Evolutionary conservation across 441 rosid species (phyloP), one percentile per base, ranked within the genome.

Genomic region (Metrosideros polymorpha): DNA sequence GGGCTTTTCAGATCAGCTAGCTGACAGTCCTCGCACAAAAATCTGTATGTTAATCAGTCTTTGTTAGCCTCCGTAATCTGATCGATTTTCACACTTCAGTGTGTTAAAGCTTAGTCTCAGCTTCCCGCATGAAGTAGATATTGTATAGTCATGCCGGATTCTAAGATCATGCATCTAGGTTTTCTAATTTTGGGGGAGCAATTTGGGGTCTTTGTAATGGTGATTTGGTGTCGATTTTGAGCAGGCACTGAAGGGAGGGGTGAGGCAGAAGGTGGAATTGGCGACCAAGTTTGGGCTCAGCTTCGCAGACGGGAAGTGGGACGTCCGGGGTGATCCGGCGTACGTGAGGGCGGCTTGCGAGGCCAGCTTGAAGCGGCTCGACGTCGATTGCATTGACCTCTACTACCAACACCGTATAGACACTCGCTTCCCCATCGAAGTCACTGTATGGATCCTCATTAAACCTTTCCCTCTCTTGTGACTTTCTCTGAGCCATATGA

Each of bases 361-460:
- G 29, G 83, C 66, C 55, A 86, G 88, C 27, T 66, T 35, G 77
- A 66, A 66, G 77, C 4, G 45, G 27, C 77, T 66, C 0, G 15
- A 66, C 27, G 1, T 66, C 0, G 15, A 66, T 66, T 66, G 77
- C 45, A 35, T 66, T 8, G 8, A 35, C 77, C 77, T 66, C 77
- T 66, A 66, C 77, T 66, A 35, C 45, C 2, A 35, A 6, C 77
- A 66, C 4, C 45, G 27, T 3, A 10, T 35, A 1, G n/a, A 66
- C 27, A 66, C 15, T 9, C n/a, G 2, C 0, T 15, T 66, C 45
- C 77, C 77, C 77, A 66, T 66, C 2, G 8, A 66, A 66, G 27
- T 66, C 77, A 66, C 90, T 85, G 91, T 92, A 76, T 66, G 45
- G 27, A 66, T 66, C 77, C 77, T 35, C 14, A 5, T 19, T 24